Percentiles rank a stretch among this genome's conserved stretches.
Conservation (phyloP, 208 protist species). For the Blastocrithidia nonstop region DNA sequence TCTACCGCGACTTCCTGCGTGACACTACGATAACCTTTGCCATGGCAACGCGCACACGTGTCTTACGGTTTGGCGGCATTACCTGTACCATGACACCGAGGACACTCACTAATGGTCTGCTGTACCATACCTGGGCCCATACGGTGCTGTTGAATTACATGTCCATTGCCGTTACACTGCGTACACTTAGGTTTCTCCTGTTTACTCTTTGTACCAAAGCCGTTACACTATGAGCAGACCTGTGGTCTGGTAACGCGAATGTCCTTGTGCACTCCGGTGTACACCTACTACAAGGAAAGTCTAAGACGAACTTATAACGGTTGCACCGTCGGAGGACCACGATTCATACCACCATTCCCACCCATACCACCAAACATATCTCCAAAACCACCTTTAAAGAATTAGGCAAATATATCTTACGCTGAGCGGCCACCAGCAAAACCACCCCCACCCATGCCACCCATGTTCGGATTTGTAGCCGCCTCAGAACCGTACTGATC, state of each 20-base stretch:
- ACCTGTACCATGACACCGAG: constrained; percentile 88
- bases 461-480: constrained; percentile 51
- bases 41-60: constrained; percentile 88
- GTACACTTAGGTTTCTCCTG: constrained; percentile 81
- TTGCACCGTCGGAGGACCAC: constrained; percentile 35
- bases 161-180: constrained; percentile 87
- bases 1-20: constrained; percentile 90
- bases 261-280: constrained; percentile 63
- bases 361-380: constrained; percentile 48
- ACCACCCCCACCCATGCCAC: constrained; percentile 18
- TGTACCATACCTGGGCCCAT: constrained; percentile 94
- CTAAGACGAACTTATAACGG: constrained; percentile 67
- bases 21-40: constrained; percentile 86
- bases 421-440: constrained; percentile 54
- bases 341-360: constrained; percentile 10
- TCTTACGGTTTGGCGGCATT: constrained; percentile 85
- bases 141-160: constrained; percentile 85
- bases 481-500: constrained; percentile 91
- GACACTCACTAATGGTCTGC: constrained; percentile 88
- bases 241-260: constrained; percentile 68
- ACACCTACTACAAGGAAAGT: constrained; percentile 74
- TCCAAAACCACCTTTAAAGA: constrained; percentile 77
- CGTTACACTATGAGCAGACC: constrained; percentile 75
- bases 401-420: constrained; percentile 86
- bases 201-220: constrained; percentile 80